Percentiles rank a stretch among this genome's conserved stretches.
Conservation (phyloP, 805 yeast species). For the Cyberlindnera galapagoensis region DNA sequence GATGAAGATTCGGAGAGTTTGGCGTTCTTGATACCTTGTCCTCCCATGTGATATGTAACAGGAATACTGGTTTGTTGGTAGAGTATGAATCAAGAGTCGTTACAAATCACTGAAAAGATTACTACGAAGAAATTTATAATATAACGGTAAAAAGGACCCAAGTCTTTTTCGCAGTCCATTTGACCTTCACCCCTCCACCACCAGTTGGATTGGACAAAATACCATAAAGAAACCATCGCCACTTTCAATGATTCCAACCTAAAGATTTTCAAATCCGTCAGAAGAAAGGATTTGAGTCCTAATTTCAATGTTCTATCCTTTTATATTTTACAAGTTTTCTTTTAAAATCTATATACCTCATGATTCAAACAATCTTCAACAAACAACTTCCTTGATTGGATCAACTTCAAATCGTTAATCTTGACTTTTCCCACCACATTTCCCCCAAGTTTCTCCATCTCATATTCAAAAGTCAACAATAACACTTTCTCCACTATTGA, state of each 20-base stretch:
- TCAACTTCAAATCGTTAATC: conserved; percentile 38
- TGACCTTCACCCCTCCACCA: no score
- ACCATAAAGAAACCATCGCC: no score
- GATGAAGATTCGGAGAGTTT: conserved; percentile 23
- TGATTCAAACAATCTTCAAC: conserved; percentile 6
- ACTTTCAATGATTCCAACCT: no score
- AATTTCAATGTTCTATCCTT: no score
- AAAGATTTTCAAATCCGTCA: no score
- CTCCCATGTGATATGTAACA: conserved; percentile 29
- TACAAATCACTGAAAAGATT: no score
- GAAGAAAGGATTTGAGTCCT: no score
- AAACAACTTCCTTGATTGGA: conserved; percentile 35
- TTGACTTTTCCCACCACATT: conserved; percentile 13
- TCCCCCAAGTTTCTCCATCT: conserved; percentile 11
- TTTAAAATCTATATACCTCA: neutral
- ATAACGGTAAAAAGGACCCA: no score
- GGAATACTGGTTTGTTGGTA: conserved; percentile 32
- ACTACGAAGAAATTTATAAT: no score
- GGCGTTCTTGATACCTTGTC: conserved; percentile 26
- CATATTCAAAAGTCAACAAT: conserved; percentile 29
- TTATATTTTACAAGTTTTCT: neutral
- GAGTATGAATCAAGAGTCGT: conserved; percentile 7
- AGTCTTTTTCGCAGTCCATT: no score
- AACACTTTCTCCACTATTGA: conserved; percentile 37
- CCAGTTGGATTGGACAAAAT: no score